Percentiles rank a stretch among this genome's conserved stretches.
These are phyloP conservation scores for Passalora sequoiae DNA, from an alignment of 2,329 filamentous ascomycete species.

Conservation along the genomic window DNA sequence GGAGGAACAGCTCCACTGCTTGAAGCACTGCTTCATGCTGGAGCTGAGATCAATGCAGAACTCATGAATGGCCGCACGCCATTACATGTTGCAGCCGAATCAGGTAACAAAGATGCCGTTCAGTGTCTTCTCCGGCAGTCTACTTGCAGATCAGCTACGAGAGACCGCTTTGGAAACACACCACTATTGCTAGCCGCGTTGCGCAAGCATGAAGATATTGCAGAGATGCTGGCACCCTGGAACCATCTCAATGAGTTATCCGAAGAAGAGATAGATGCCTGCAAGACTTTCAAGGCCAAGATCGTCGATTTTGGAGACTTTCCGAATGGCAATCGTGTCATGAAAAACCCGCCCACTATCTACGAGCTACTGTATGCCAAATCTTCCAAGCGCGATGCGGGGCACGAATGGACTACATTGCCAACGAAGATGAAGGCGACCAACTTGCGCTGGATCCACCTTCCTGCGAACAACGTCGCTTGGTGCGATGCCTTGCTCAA, in stretches of 20 bases:
- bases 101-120: conserved; percentile 24
- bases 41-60: conserved; percentile 26
- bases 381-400: conserved; percentile 13
- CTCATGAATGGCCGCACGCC: conserved; percentile 25
- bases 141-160: conserved; percentile 33
- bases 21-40: conserved; percentile 21
- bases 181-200: conserved; percentile 40
- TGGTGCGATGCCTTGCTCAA: conserved; percentile 62
- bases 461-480: conserved; percentile 49
- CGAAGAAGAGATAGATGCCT: conserved; percentile 21
- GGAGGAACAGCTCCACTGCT: conserved; percentile 17
- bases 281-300: conserved; percentile 18
- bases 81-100: conserved; percentile 28
- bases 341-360: conserved; percentile 16
- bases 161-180: conserved; percentile 43
- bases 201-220: conserved; percentile 39
- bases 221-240: conserved; percentile 40
- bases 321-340: conserved; percentile 25
- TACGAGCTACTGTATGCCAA: conserved; percentile 22
- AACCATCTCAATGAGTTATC: conserved; percentile 30
- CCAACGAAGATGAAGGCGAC: conserved; percentile 40
- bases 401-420: conserved; percentile 29
- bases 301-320: conserved; percentile 27
- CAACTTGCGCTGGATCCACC: conserved; percentile 43
- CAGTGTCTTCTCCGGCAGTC: conserved; percentile 18